Evolutionary conservation across 78 protist species (phyloP).

Genomic region (Tieghemostelium lacteum): DNA sequence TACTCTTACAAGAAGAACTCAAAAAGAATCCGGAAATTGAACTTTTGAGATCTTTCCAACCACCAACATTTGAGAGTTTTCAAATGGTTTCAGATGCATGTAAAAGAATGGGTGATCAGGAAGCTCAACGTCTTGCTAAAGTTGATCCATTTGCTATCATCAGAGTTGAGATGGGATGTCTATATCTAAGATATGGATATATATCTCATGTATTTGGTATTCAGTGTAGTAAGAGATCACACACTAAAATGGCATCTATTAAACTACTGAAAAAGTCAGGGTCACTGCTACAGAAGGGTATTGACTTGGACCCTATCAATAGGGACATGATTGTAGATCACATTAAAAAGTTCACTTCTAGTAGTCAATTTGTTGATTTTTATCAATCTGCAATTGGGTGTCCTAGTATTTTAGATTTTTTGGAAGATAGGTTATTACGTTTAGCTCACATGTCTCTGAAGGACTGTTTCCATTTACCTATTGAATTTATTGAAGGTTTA

Average conservation of each 20-base stretch:
- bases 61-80: background rate
- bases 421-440: constrained; percentile 41
- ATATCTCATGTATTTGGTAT: constrained; percentile 72
- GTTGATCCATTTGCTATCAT: constrained; percentile 58
- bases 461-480: constrained; percentile 49
- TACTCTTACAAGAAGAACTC: constrained; percentile 7
- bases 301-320: constrained; percentile 59
- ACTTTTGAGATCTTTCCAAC: background rate
- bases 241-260: constrained; percentile 68
- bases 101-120: constrained; percentile 36
- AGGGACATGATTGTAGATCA: constrained; percentile 53
- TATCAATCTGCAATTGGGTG: constrained; percentile 70
- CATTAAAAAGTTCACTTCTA: constrained; percentile 41
- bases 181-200: constrained; percentile 62
- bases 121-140: constrained; percentile 24
- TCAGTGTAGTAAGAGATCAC: constrained; percentile 43
- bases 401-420: constrained; percentile 61
- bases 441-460: constrained; percentile 68
- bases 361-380: constrained; percentile 69
- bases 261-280: constrained; percentile 55
- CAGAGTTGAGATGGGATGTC: constrained; percentile 56
- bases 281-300: constrained; percentile 45
- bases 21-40: background rate
- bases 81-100: background rate
- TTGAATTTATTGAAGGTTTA: constrained; percentile 62